Evolutionary conservation across 345 rosid species (phyloP), one percentile per base, ranked within the genome.

Genomic region (Noccaea bulbosa): DNA sequence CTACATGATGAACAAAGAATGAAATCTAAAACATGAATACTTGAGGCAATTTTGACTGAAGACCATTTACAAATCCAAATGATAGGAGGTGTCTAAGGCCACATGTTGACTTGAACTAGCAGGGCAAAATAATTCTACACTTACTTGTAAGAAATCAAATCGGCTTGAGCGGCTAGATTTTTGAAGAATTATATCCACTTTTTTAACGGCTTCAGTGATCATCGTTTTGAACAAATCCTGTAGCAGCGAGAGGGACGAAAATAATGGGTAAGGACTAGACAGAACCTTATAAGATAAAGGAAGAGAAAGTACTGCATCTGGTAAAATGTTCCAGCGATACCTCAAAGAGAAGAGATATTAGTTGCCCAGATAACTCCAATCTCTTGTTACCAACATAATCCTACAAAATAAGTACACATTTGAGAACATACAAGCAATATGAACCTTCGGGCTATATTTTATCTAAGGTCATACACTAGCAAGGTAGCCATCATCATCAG

Each of bases 331-430:
- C 33, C 32, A 66, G 54, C 56, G 43, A 46, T 8, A 93, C 98
- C 97, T 93, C 98, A 81, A 93, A 93, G 47, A 91, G 92, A 70
- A 93, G 81, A 75, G 97, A 91, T 35, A 93, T 86, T 65, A 93
- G 70, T 56, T 91, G 98, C 70, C 98, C 98, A 33, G 94, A 93
- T 69, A 93, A 71, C 84, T 91, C 98, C 81, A 93, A 74, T 38
- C 98, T 81, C 82, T 93, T 93, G 83, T 93, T 93, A 47, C 98
- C 98, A 69, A 91, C 97, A 70, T 93, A 93, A 82, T 93, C 97
- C 98, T 93, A 75, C 43, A 72, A 69, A 52, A 64, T 27, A 65
- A 53, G 48, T 20, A 7, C 69, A 46, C 59, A 69, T 27, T 54
- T 47, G 52, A 75, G 65, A 59, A 55, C 58, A 62, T 7, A 45